Percentiles rank a stretch among this genome's conserved stretches.
Conservation (phyloP, 495 filamentous ascomycete genomes). For the Podospora pseudocomata region DNA sequence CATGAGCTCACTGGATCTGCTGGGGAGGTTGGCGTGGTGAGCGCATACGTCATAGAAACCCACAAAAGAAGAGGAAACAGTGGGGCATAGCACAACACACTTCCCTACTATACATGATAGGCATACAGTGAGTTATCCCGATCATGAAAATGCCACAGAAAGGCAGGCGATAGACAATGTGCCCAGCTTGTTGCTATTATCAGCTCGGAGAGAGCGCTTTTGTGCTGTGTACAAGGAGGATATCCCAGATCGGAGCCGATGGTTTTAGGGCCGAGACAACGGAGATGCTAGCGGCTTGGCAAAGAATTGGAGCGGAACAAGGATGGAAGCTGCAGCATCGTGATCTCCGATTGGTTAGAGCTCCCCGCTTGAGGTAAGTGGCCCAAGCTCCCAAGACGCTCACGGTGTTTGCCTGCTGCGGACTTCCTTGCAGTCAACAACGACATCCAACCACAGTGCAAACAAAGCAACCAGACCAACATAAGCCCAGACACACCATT, state of each 20-base stretch:
- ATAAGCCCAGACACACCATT: conserved; percentile 6
- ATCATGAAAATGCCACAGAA: not conserved
- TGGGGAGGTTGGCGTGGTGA: not conserved
- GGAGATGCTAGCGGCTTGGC: not conserved
- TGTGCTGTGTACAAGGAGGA: not conserved
- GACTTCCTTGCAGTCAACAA: not conserved
- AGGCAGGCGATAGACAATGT: not conserved
- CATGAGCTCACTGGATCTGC: not conserved
- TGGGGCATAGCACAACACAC: not conserved
- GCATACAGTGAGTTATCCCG: not conserved
- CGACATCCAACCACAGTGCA: not conserved
- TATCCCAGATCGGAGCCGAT: not conserved
- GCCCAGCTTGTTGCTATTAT: no score
- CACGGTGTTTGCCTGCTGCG: not conserved
- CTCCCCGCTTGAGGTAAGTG: not conserved
- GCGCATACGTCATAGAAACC: not conserved
- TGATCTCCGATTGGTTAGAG: not conserved
- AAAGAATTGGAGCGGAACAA: not conserved
- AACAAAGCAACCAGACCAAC: not conserved
- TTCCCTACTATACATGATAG: not conserved
- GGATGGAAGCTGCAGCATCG: not conserved
- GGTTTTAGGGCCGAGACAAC: not conserved
- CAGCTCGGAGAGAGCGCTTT: not conserved
- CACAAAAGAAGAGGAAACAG: not conserved
- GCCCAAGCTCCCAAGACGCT: not conserved